Base-by-base conservation (phyloP, 169 alveolate genomes). In the Plasmodium malariae region DNA sequence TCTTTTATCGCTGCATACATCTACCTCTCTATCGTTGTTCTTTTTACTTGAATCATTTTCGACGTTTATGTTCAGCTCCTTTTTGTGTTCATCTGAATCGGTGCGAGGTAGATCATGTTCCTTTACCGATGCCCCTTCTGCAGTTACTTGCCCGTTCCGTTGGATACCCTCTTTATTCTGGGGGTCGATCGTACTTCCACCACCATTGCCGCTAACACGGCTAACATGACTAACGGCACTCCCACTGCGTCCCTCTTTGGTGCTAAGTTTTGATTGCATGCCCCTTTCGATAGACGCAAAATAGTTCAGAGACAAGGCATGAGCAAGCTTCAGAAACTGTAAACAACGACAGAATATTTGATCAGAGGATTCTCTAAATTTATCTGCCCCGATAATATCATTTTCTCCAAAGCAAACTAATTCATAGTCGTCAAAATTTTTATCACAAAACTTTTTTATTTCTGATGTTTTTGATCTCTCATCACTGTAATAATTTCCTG, bases 381-480 rank as follows among this genome's bases (percentile, higher is more conserved):
- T 83, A 4, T 54, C 45, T 2, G 48, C 83, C 17, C 1, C 6
- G 32, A 83, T 21, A 21, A 68, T 54, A 40, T 83, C 91, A 5
- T 67, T 34, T 34, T 83, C 83, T 4, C 91, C 91, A 40, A 65
- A 83, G 57, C 91, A 83, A 5, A 83, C 14, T 17, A 83, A 14
- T 70, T 83, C 91, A 51, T 83, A 83, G 30, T 83, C 73, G 3
- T 83, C 83, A 43, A 83, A 83, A 67, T 83, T 83, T 4, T 67
- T 14, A 34, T 83, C 85, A 36, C 91, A 83, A 28, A 65, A 83
- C 17, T 83, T 54, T 43, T 48, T 67, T 21, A 83, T 11, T 2
- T 83, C 72, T 17, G 91, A 67, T 17, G 85, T 67, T 45, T 83
- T 83, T 21, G 91, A 83, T 70, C 91, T 65, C 30, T 83, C 65